Base-by-base conservation (phyloP, 2,329 filamentous ascomycete species). In the Calonectria hongkongensis region DNA sequence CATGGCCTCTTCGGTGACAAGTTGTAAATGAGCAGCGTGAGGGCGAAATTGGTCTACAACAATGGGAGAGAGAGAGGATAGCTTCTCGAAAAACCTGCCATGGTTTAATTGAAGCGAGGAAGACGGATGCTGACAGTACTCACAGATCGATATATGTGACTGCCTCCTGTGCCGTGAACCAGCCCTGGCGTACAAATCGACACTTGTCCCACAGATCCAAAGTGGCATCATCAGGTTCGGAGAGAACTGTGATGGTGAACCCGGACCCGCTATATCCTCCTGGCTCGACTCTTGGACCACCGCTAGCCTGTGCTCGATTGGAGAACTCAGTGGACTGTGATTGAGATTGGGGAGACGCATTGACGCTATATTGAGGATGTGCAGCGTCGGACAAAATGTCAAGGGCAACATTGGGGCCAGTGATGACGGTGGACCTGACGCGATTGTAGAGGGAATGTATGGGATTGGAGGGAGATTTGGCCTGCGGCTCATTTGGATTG, bases 81-180 rank as follows among this genome's bases (percentile, higher is more conserved):
- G 33, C n/a, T 58, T 58, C n/a, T 58, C 54, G 12, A 58, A 58
- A 58, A 58, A 58, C 12, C 54, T 58, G 13, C 18, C 12, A 27
- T 41, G n/a, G 33, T 58, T 41, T 21, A 21, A n/a, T 18, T 25
- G 5, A 47, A 47, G n/a, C 8, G 12, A 21, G 21, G 13, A 5
- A 16, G 4, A 21, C n/a, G 12, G 7, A 58, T 12, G 15, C 43
- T 2, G 27, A 27, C 0, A 10, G 18, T 33, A 15, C 50, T n/a
- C 15, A 58, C 54, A 58, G 7, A 7, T 58, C 54, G 41, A 58
- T 70, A 27, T 79, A 79, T 2, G 78, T 79, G 18, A 79, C 78
- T 18, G 78, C 78, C n/a, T 79, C 78, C 66, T 79, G 78, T 3
- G 75, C 78, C 0, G 78, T 79, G 12, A 79, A 79, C 72, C 75